A percentile compares a stretch with the other conserved stretches of the same genome.
These are phyloP conservation scores for Asterophora lycoperdoides DNA, from an alignment of 768 basidiomycete species.

Conservation along the genomic window DNA sequence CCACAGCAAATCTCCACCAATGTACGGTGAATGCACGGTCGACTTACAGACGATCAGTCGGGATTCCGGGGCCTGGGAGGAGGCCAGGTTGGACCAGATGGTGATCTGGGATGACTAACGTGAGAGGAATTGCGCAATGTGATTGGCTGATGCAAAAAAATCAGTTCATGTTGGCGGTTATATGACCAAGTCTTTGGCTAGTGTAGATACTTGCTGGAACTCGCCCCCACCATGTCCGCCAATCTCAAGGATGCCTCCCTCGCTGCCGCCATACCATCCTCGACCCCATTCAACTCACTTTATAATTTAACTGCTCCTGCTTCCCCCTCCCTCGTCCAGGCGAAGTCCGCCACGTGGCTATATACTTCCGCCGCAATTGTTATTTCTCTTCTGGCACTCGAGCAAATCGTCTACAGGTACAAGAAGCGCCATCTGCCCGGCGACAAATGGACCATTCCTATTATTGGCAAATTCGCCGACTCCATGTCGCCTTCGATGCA, in stretches of 20 bases:
- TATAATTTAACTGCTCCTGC: constrained; percentile 47
- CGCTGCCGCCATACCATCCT: constrained; percentile 40
- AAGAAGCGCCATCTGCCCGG: constrained; percentile 91
- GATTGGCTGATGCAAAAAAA: constrained; percentile 38
- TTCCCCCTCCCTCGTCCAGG: constrained; percentile 34
- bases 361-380: constrained; percentile 70
- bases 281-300: constrained; percentile 35
- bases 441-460: constrained; percentile 88
- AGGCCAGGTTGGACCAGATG: too few relatives aligned
- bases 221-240: constrained; percentile 31
- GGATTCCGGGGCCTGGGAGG: too few relatives aligned
- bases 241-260: constrained; percentile 34
- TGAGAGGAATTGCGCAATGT: constrained; percentile 15
- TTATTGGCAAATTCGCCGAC: constrained; percentile 95
- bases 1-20: too few relatives aligned
- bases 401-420: constrained; percentile 83
- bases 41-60: too few relatives aligned
- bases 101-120: constrained; percentile 14
- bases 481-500: constrained; percentile 90
- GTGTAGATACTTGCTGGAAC: constrained; percentile 11
- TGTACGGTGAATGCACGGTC: too few relatives aligned
- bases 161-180: constrained; percentile 28
- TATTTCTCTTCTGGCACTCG: constrained; percentile 72
- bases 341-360: constrained; percentile 46
- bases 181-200: constrained; percentile 1